Evolutionary conservation across 495 filamentous ascomycete genomes (phyloP).

Genomic region (Friedmanniomyces simplex): DNA sequence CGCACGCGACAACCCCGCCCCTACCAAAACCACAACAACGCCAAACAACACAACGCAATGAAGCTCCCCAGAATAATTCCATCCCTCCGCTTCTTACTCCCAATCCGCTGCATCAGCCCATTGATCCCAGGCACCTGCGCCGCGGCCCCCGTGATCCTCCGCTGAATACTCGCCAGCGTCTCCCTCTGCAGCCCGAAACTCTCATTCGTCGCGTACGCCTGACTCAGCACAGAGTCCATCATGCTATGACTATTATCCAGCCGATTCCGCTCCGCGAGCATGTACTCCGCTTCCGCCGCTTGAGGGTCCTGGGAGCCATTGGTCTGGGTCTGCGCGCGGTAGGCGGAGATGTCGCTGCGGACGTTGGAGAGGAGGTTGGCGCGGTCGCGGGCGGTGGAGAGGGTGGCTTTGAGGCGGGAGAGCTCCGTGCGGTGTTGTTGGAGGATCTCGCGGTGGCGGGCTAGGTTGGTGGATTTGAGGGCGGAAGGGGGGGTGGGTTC

Average conservation of each 20-base stretch:
- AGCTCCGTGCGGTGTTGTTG: slow-evolving; percentile 79
- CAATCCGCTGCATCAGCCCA: slow-evolving; percentile 84
- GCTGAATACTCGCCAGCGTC: slow-evolving; percentile 72
- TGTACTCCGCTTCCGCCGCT: slow-evolving; percentile 83
- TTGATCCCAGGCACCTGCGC: slow-evolving; percentile 90
- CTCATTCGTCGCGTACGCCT: slow-evolving; percentile 95
- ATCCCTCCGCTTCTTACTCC: slow-evolving; percentile 88
- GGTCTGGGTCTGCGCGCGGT: slow-evolving; percentile 41
- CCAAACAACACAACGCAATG: slow-evolving; percentile 80
- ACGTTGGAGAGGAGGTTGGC: slow-evolving; percentile 87
- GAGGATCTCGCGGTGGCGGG: slow-evolving; percentile 84
- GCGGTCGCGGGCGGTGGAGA: slow-evolving; percentile 67
- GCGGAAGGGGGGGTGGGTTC: slow-evolving; percentile 79
- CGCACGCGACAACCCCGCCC: slow-evolving; percentile 32
- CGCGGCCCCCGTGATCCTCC: slow-evolving; percentile 77
- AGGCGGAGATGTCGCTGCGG: slow-evolving; percentile 81
- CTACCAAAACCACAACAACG: slow-evolving; percentile 73
- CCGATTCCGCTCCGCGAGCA: slow-evolving; percentile 78
- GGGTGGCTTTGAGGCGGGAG: slow-evolving; percentile 52
- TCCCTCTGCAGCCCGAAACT: slow-evolving; percentile 80
- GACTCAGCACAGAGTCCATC: slow-evolving; percentile 83
- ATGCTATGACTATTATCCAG: slow-evolving; percentile 81
- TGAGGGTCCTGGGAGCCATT: slow-evolving; percentile 47
- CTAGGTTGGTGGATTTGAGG: slow-evolving; percentile 86
- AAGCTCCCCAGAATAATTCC: slow-evolving; percentile 85